These are phyloP conservation scores for Aspergillus hortae DNA, from an alignment of 2,329 filamentous ascomycete genomes.

Conservation along the genomic window DNA sequence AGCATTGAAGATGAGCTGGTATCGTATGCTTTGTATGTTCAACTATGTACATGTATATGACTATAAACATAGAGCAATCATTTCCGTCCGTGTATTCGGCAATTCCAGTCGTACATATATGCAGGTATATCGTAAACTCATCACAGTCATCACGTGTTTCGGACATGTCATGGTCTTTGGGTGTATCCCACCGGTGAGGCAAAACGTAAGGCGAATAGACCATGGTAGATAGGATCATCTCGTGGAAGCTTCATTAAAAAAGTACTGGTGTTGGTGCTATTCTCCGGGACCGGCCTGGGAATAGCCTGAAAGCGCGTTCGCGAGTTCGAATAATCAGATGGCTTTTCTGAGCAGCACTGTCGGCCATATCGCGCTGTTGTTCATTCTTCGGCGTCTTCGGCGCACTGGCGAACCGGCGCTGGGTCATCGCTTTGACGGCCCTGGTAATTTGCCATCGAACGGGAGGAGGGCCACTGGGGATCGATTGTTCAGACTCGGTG, in stretches of 20 bases:
- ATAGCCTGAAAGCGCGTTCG: not conserved
- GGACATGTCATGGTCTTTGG: not conserved
- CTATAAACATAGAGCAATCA: too few relatives aligned
- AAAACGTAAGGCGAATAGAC: not conserved
- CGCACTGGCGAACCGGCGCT: not conserved
- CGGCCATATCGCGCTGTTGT: not conserved
- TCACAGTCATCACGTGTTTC: not conserved
- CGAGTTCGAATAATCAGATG: not conserved
- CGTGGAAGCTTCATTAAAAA: not conserved
- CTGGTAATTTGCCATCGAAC: slow-evolving; percentile 9
- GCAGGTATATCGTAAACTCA: not conserved
- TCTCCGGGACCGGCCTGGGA: not conserved
- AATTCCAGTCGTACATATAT: too few relatives aligned
- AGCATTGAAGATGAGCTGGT: too few relatives aligned
- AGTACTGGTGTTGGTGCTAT: not conserved
- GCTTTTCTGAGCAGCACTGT: not conserved
- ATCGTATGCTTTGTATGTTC: too few relatives aligned
- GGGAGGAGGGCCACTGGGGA: not conserved
- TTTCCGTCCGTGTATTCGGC: too few relatives aligned
- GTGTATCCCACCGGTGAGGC: not conserved
- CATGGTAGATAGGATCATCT: not conserved
- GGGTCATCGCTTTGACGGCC: slow-evolving; percentile 12
- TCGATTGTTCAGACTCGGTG: not conserved
- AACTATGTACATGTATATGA: too few relatives aligned
- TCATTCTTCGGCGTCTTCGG: not conserved